phyloP scores from a whole-genome alignment of 768 basidiomycete genomes.

The Pleurotus tuber-regium region DNA sequence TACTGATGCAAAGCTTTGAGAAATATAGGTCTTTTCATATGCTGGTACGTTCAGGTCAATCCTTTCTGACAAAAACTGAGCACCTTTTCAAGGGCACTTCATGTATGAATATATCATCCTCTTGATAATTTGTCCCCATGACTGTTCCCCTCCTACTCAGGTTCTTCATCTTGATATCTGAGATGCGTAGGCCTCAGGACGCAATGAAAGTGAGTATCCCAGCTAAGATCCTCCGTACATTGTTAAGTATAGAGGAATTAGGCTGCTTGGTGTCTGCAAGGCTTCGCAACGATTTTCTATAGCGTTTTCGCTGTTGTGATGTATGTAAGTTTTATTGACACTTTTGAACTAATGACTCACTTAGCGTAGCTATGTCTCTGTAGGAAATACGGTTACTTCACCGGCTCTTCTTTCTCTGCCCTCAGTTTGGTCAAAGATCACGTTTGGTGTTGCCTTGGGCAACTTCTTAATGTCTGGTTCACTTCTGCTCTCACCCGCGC shows the following conservation, averaged over 20 bases:
- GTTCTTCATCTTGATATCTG: constrained; percentile 59
- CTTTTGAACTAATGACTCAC: background rate
- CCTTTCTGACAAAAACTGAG: too few species aligned
- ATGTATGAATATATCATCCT: constrained; percentile 36
- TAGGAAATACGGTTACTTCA: constrained; percentile 45
- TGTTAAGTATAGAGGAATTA: constrained; percentile 17
- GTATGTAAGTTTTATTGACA: constrained; percentile 13
- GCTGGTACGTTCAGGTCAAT: constrained; percentile 43
- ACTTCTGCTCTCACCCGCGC: background rate
- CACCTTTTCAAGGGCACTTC: constrained; percentile 49
- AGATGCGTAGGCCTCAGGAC: constrained; percentile 49
- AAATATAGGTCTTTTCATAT: constrained; percentile 46
- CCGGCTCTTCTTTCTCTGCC: constrained; percentile 47
- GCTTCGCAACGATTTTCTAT: constrained; percentile 51
- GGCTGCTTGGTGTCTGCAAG: constrained; percentile 56
- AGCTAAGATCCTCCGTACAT: background rate
- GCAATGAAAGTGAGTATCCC: constrained; percentile 47
- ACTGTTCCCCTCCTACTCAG: too few species aligned
- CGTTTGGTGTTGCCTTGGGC: constrained; percentile 45
- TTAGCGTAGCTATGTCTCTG: constrained; percentile 38
- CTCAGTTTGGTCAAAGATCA: constrained; percentile 46
- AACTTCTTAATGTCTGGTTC: constrained; percentile 51
- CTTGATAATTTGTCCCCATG: too few species aligned
- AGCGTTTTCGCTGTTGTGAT: constrained; percentile 40
- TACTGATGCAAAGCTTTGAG: background rate